These are phyloP conservation scores for Phellinidium pouzarii DNA, from an alignment of 1,284 basidiomycete species.

Conservation along the genomic window DNA sequence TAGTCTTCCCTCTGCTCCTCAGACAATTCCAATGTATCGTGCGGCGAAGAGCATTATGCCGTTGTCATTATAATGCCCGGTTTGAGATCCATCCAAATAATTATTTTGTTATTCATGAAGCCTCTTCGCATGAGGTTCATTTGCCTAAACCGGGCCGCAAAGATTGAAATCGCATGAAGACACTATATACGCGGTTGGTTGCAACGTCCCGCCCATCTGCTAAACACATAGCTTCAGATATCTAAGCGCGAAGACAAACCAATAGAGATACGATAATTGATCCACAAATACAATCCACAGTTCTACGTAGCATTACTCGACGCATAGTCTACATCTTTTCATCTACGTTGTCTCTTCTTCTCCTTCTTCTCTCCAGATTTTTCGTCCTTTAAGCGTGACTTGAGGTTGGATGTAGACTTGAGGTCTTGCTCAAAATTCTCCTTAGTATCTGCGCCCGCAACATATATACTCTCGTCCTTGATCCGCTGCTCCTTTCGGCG, in stretches of 20 bases:
- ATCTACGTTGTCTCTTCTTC: not conserved
- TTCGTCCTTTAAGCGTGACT: slow-evolving; percentile 2
- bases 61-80: not conserved
- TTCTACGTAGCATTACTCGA: not conserved
- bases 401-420: not conserved
- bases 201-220: no score
- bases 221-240: no score
- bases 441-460: not conserved
- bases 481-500: not conserved
- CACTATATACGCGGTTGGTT: no score
- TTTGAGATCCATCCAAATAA: no score
- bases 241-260: no score
- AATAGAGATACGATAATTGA: no score
- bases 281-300: not conserved
- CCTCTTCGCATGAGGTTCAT: no score
- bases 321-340: not conserved
- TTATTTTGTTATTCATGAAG: no score
- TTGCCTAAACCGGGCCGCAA: no score
- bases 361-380: not conserved
- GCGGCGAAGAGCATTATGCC: not conserved
- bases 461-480: not conserved
- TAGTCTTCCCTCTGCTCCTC: not conserved
- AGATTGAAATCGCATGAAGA: no score
- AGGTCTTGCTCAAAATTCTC: not conserved
- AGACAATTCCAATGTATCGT: not conserved